phyloP scores from a whole-genome alignment of 176 grass and related monocot genomes.

The Thalia dealbata region DNA sequence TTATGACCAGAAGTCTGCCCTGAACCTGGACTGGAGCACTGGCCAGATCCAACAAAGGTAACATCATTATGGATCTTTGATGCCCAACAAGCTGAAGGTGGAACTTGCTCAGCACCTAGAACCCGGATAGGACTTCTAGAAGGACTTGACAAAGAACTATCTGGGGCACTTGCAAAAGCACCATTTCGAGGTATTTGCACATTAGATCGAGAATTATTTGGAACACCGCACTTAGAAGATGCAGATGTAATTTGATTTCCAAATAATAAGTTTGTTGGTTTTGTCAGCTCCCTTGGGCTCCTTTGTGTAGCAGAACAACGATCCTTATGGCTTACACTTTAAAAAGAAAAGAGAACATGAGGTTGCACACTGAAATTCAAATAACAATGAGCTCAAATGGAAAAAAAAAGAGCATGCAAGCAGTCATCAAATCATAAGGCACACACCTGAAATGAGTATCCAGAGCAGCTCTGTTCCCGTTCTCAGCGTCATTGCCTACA shows the following conservation, averaged over 20 bases:
- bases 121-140: conserved; percentile 69
- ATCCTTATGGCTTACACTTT: conserved; percentile 52
- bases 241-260: conserved; percentile 53
- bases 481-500: conserved; percentile 60
- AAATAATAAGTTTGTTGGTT: conserved; percentile 31
- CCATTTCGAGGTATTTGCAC: conserved; percentile 47
- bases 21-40: conserved; percentile 96
- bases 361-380: conserved; percentile 14
- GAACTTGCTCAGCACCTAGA: conserved; percentile 80
- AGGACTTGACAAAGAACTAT: conserved; percentile 93
- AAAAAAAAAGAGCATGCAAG: conserved; percentile 3
- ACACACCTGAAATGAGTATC: conserved; percentile 31
- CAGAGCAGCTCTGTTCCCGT: conserved; percentile 33
- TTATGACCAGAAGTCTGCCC: conserved; percentile 98
- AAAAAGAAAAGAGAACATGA: conserved; percentile 37
- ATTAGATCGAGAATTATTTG: conserved; percentile 49
- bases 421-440: conserved; percentile 11
- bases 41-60: conserved; percentile 86
- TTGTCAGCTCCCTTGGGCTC: conserved; percentile 38
- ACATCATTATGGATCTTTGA: conserved; percentile 61
- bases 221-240: conserved; percentile 36
- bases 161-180: conserved; percentile 67
- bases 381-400: conserved; percentile 1
- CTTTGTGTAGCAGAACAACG: conserved; percentile 33
- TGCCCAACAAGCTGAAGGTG: conserved; percentile 72